Percentiles rank a stretch among this genome's conserved stretches.
Conservation (phyloP, 257 asterid species). For the Echium plantagineum region DNA sequence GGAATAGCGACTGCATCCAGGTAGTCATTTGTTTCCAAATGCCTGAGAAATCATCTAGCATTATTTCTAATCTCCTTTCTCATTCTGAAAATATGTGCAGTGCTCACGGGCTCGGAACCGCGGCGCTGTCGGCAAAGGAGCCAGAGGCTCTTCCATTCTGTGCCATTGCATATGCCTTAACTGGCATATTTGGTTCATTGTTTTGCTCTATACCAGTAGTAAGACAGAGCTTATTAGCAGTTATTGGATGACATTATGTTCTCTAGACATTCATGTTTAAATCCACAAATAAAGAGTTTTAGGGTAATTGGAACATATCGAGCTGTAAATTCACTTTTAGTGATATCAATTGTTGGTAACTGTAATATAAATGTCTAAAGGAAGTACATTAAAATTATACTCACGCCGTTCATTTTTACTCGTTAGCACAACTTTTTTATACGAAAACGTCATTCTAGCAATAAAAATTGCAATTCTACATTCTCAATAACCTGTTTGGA, state of each 20-base stretch:
- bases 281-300: not conserved
- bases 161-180: slow-evolving; percentile 92
- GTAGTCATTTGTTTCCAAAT: not conserved
- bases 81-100: slow-evolving; percentile 21
- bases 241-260: slow-evolving; percentile 39
- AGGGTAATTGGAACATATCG: not conserved
- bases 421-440: no score
- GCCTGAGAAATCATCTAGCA: not conserved
- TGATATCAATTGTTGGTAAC: no score
- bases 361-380: no score
- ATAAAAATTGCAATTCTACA: no score
- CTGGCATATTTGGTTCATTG: slow-evolving; percentile 90
- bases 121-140: slow-evolving; percentile 93
- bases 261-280: not conserved
- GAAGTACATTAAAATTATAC: no score
- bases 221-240: slow-evolving; percentile 75
- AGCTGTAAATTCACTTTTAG: no score
- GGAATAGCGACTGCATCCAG: slow-evolving; percentile 99
- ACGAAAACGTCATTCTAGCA: no score
- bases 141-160: slow-evolving; percentile 99
- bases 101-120: slow-evolving; percentile 97
- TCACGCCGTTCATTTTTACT: no score
- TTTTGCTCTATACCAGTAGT: slow-evolving; percentile 84
- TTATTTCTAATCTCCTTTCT: not conserved
- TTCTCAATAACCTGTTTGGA: no score